phyloP scores from a whole-genome alignment of 208 protist genomes.

The Phytomonas sp. region DNA sequence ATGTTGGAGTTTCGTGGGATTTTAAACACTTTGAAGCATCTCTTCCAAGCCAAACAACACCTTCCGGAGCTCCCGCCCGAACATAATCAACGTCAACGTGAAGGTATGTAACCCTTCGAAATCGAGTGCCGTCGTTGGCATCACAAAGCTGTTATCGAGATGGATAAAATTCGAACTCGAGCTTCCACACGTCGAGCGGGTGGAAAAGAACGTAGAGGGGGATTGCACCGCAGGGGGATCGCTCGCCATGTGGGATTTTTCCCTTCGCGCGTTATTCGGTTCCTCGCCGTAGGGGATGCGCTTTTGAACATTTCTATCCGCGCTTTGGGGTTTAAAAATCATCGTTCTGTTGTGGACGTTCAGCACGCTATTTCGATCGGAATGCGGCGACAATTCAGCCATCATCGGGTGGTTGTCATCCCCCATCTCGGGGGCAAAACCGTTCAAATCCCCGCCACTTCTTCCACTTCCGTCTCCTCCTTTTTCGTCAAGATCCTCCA shows the following conservation, averaged over 20 bases:
- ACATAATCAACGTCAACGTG: constrained; percentile 55
- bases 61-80: constrained; percentile 53
- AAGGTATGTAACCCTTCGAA: constrained; percentile 60
- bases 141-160: constrained; percentile 56
- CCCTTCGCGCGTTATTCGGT: neutral
- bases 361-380: too few species aligned
- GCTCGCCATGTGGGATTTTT: neutral
- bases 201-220: too few species aligned
- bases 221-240: neutral
- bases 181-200: too few species aligned
- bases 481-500: neutral
- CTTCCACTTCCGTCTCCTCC: neutral
- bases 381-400: too few species aligned
- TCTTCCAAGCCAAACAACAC: constrained; percentile 55
- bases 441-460: neutral
- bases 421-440: too few species aligned
- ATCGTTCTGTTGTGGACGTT: too few species aligned
- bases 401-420: too few species aligned
- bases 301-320: neutral
- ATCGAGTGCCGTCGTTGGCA: constrained; percentile 53
- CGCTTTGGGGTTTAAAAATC: too few species aligned
- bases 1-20: too few species aligned
- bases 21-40: constrained; percentile 56
- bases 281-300: neutral
- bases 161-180: constrained; percentile 13